Evolutionary conservation across 305 asterid species (phyloP).

Genomic region (Galium porrigens): DNA sequence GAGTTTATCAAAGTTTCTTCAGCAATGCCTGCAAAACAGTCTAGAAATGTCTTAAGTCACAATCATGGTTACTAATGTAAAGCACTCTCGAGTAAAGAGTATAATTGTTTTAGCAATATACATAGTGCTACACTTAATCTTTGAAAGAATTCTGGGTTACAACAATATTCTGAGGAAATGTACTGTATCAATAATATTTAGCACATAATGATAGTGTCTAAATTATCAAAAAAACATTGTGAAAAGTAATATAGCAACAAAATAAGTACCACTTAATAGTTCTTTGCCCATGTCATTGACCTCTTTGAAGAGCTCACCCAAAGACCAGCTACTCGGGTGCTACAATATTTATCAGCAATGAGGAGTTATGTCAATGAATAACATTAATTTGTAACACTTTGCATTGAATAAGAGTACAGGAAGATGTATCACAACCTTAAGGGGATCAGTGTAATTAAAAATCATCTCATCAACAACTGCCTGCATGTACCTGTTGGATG

Average conservation of each 20-base stretch:
- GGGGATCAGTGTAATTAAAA: conserved; percentile 54
- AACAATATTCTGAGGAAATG: background rate
- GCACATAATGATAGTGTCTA: background rate
- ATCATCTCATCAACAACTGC: conserved; percentile 81
- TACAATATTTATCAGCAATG: conserved; percentile 21
- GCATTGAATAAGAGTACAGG: background rate
- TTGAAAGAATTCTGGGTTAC: background rate
- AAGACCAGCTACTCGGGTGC: conserved; percentile 87
- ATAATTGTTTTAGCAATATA: background rate
- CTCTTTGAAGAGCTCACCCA: conserved; percentile 59
- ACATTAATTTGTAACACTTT: background rate
- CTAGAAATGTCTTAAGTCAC: conserved; percentile 28
- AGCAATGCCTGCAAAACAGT: conserved; percentile 51
- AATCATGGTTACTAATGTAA: conserved; percentile 1
- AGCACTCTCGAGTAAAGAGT: too few relatives aligned
- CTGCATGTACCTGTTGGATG: conserved; percentile 72
- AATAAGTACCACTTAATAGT: conserved; percentile 37
- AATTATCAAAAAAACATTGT: conserved; percentile 6
- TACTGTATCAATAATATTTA: background rate
- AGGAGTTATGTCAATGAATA: background rate
- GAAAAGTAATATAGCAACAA: background rate
- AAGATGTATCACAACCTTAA: conserved; percentile 40
- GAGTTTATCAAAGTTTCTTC: conserved; percentile 53
- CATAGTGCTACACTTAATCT: background rate
- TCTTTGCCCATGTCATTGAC: conserved; percentile 46